A percentile compares a stretch with the other conserved stretches of the same genome.
phyloP scores from a whole-genome alignment of 2,329 filamentous ascomycete species.

The Ceratocystis cubensis region DNA sequence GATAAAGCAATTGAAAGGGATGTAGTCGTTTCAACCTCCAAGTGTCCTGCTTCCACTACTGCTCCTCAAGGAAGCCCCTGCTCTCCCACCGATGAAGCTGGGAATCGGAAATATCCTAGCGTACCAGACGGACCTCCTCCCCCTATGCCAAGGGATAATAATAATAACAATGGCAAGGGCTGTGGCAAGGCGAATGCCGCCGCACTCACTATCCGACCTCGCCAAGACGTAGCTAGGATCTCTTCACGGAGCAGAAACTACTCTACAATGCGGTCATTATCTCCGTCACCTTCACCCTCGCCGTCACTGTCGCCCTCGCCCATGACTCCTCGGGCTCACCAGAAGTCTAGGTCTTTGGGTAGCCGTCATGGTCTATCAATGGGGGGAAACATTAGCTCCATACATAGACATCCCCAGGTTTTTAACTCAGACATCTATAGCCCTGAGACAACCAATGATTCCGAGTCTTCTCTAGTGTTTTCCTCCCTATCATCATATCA shows the following conservation, averaged over 20 bases:
- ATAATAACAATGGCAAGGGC: slow-evolving; percentile 11
- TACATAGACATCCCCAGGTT: slow-evolving; percentile 12
- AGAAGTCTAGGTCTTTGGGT: slow-evolving; percentile 11
- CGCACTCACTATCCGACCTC: slow-evolving; percentile 8
- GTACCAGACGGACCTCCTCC: slow-evolving; percentile 20
- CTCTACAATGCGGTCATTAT: slow-evolving; percentile 1
- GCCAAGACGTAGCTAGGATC: slow-evolving; percentile 18
- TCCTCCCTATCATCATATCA: slow-evolving; percentile 33
- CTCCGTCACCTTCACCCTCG: slow-evolving; percentile 19
- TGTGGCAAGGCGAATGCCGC: not conserved
- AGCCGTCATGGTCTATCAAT: slow-evolving; percentile 13
- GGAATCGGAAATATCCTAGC: not conserved
- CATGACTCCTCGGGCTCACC: slow-evolving; percentile 5
- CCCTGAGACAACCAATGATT: slow-evolving; percentile 40
- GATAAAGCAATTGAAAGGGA: too few species aligned
- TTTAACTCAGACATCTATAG: slow-evolving; percentile 47
- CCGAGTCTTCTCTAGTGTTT: slow-evolving; percentile 41
- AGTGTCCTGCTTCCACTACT: not conserved
- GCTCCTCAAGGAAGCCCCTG: not conserved
- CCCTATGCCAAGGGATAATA: slow-evolving; percentile 23
- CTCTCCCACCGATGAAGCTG: not conserved
- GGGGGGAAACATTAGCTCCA: not conserved
- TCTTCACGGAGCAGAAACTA: slow-evolving; percentile 22
- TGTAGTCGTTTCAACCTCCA: not conserved
- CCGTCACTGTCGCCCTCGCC: not conserved